Evolutionary conservation across 2,329 filamentous ascomycete species (phyloP).

Genomic region (Plectosphaerella plurivora): DNA sequence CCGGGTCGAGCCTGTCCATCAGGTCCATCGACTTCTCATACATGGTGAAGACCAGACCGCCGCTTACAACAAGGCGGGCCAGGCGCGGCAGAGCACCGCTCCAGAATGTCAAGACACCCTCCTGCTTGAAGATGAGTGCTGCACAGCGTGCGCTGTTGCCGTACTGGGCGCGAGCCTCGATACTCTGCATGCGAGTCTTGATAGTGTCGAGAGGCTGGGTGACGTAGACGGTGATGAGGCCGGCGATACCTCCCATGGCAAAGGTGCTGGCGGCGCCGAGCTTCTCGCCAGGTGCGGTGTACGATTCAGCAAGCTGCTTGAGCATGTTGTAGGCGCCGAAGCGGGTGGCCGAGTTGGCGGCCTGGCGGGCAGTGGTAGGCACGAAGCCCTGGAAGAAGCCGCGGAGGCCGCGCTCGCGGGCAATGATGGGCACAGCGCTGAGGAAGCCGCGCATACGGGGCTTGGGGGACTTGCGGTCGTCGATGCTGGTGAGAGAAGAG

Average conservation of each 20-base stretch:
- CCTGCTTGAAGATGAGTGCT: conserved; percentile 76
- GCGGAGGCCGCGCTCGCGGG: conserved; percentile 77
- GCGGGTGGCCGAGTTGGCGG: conserved; percentile 86
- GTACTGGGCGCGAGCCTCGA: conserved; percentile 76
- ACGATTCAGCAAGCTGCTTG: conserved; percentile 86
- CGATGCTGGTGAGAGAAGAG: conserved; percentile 57
- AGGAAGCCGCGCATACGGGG: conserved; percentile 90
- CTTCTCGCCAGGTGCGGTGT: conserved; percentile 92
- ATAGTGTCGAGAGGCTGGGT: conserved; percentile 81
- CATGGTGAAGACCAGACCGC: conserved; percentile 97
- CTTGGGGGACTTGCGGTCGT: conserved; percentile 82
- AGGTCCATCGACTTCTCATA: conserved; percentile 96
- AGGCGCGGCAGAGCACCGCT: conserved; percentile 84
- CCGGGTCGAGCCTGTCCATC: conserved; percentile 75
- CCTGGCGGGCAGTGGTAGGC: conserved; percentile 89
- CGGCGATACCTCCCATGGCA: conserved; percentile 82
- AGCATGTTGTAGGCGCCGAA: conserved; percentile 89
- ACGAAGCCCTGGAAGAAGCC: conserved; percentile 98
- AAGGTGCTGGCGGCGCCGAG: conserved; percentile 85
- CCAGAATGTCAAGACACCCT: conserved; percentile 90
- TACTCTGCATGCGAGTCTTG: conserved; percentile 97
- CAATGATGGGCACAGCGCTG: conserved; percentile 83
- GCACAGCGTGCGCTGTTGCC: conserved; percentile 86
- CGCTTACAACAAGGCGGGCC: conserved; percentile 80
- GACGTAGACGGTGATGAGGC: conserved; percentile 82